Evolutionary conservation across 1,284 basidiomycete genomes (phyloP).

Genomic region (Malassezia japonica): DNA sequence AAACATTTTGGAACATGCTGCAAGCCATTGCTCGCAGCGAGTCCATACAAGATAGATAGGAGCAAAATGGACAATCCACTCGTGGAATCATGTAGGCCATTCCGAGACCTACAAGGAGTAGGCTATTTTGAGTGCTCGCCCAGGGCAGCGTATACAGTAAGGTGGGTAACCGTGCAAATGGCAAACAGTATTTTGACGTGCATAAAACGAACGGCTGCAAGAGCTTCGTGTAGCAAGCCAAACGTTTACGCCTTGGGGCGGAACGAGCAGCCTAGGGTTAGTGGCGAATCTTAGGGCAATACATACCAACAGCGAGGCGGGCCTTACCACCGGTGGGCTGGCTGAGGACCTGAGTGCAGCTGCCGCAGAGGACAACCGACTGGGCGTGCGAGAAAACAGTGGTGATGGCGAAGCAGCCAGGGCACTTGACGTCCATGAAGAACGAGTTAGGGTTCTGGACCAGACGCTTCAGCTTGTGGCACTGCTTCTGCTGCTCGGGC

Average conservation of each 20-base stretch:
- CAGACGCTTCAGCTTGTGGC: constrained; percentile 97
- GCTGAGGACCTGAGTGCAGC: constrained; percentile 89
- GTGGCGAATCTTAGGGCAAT: background rate
- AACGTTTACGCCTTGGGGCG: constrained; percentile 37
- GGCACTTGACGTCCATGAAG: constrained; percentile 99
- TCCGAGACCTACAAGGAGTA: constrained; percentile 6
- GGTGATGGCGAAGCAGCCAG: constrained; percentile 87
- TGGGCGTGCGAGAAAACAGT: constrained; percentile 92
- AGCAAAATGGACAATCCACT: background rate
- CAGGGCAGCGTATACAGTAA: constrained; percentile 5
- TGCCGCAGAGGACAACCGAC: constrained; percentile 81
- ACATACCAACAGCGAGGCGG: constrained; percentile 89
- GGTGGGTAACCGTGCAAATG: background rate
- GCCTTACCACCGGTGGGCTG: constrained; percentile 99
- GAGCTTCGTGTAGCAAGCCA: background rate
- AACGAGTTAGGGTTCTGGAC: constrained; percentile 71
- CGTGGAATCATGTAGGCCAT: background rate
- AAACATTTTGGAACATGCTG: background rate
- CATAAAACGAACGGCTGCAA: background rate
- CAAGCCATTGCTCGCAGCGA: background rate
- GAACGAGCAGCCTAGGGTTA: constrained; percentile 37
- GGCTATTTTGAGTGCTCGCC: constrained; percentile 6
- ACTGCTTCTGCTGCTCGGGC: constrained; percentile 60
- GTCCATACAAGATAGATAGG: background rate
- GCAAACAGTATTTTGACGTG: background rate